These are phyloP conservation scores for Didymella arachidicola DNA, from an alignment of 2,329 filamentous ascomycete genomes.

Conservation along the genomic window DNA sequence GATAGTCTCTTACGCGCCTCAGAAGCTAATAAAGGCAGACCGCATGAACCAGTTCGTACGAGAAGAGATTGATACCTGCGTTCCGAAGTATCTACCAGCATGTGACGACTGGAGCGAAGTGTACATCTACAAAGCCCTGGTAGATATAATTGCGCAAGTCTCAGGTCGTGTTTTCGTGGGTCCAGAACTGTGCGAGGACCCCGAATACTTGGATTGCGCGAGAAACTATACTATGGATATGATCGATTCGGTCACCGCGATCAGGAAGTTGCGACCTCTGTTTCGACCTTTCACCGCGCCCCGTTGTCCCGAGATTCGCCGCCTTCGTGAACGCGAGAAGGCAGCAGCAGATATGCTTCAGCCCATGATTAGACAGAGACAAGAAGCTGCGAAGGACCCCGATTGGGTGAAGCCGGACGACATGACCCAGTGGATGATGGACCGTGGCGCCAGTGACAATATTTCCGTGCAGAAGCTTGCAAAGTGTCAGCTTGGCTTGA, in stretches of 20 bases:
- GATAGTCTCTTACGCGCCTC: background rate
- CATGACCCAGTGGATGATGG: constrained; percentile 51
- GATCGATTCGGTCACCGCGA: constrained; percentile 35
- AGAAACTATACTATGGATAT: constrained; percentile 46
- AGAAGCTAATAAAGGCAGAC: constrained; percentile 30
- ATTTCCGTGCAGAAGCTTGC: constrained; percentile 7
- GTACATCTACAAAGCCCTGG: constrained; percentile 37
- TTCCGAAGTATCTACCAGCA: constrained; percentile 37
- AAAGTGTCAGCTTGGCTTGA: constrained; percentile 33
- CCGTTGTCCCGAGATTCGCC: constrained; percentile 36
- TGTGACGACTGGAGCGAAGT: constrained; percentile 47
- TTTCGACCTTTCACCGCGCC: constrained; percentile 36
- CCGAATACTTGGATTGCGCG: constrained; percentile 41
- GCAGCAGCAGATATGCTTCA: constrained; percentile 25
- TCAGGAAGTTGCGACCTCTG: constrained; percentile 40
- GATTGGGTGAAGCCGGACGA: constrained; percentile 48
- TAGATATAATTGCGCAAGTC: constrained; percentile 45
- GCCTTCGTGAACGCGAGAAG: constrained; percentile 31
- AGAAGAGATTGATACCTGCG: constrained; percentile 40
- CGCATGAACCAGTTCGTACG: constrained; percentile 42
- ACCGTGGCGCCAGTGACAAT: constrained; percentile 26
- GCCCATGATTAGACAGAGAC: constrained; percentile 40
- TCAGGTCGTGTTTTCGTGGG: constrained; percentile 48
- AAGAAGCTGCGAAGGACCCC: constrained; percentile 33
- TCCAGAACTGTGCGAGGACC: constrained; percentile 37